These are phyloP conservation scores for Geosmithia putterillii DNA, from an alignment of 2,329 filamentous ascomycete genomes.

Conservation along the genomic window DNA sequence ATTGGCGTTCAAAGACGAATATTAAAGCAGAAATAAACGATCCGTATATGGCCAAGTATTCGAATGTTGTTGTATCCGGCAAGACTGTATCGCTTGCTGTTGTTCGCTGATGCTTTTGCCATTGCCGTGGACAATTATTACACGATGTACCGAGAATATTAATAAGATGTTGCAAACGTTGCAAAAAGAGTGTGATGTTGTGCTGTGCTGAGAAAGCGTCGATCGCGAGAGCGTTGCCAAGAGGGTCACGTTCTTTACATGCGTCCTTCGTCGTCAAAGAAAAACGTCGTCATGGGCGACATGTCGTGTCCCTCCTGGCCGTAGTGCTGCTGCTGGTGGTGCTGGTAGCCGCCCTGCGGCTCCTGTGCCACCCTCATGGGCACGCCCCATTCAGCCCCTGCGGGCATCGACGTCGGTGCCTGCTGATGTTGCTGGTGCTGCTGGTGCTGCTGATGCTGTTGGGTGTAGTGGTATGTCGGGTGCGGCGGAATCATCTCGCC, in stretches of 20 bases:
- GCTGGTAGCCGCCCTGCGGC: slow-evolving; percentile 4
- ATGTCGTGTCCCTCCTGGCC: not conserved
- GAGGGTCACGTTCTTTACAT: slow-evolving; percentile 2
- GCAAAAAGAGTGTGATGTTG: not conserved
- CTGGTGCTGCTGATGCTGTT: slow-evolving; percentile 1
- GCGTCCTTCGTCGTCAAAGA: slow-evolving; percentile 6
- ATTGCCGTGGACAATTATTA: no score
- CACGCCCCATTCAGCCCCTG: slow-evolving; percentile 3
- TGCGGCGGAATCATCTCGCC: slow-evolving; percentile 5
- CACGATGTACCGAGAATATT: not conserved
- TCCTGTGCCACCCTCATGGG: slow-evolving; percentile 4
- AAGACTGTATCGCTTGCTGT: no score
- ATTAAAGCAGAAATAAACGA: no score
- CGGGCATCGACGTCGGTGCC: slow-evolving; percentile 4
- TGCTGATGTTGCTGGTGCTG: slow-evolving; percentile 1
- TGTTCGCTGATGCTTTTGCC: no score
- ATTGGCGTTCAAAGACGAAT: no score
- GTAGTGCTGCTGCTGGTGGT: slow-evolving; percentile 3
- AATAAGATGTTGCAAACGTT: not conserved
- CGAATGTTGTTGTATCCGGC: no score
- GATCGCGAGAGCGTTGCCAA: not conserved
- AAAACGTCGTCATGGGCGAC: slow-evolving; percentile 5
- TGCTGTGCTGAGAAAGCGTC: no score
- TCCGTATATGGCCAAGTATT: no score
- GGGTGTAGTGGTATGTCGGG: not conserved